Base-by-base conservation (phyloP, 805 yeast species). In the Kodamaea jinghongensis region DNA sequence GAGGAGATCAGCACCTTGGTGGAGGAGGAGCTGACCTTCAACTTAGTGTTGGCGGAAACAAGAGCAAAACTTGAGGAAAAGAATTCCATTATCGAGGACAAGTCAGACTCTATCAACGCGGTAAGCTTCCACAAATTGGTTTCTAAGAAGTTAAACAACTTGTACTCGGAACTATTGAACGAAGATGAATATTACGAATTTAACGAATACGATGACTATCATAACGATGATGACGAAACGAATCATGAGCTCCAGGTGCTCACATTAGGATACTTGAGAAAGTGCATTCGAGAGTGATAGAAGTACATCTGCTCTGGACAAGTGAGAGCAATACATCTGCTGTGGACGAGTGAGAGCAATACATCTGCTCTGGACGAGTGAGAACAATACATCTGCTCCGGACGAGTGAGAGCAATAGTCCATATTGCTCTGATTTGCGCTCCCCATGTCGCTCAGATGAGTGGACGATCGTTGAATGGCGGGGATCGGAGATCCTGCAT, bases 1-100 rank as follows among this genome's bases (percentile, higher is more conserved):
- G 68, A 64, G 33, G 75, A 68, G 40, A 64, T 69, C 7, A 42
- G 49, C 25, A 46, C 45, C 17, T 47, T 68, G 5, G 32, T 67
- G 13, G 59, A 56, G 6, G 69, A 66, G 35, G 71, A 68, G 43
- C 51, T 52, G 23, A 56, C 55, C 1, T 67, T 52, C 44, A 48
- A 49, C 11, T 39, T 46, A 6, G 41, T 46, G n/a, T 44, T 63
- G 25, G 52, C 45, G n/a, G 63, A 61, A 23, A 49, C 58, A n/a
- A 49, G 46, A 38, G 49, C 39, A 11, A 38, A 46, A 22, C 38
- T 56, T 34, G 45, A 45, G 11, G 47, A 42, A 9, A 30, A 11
- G n/a, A 12, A 28, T 17, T 9, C 28, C n/a, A 17, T 13, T 12
- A 14, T 17, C 13, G 22, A 17, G 28, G 34, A 23, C 12, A 28